Evolutionary conservation across 2,329 filamentous ascomycete genomes (phyloP).

Genomic region (Nannizzia gypsea): DNA sequence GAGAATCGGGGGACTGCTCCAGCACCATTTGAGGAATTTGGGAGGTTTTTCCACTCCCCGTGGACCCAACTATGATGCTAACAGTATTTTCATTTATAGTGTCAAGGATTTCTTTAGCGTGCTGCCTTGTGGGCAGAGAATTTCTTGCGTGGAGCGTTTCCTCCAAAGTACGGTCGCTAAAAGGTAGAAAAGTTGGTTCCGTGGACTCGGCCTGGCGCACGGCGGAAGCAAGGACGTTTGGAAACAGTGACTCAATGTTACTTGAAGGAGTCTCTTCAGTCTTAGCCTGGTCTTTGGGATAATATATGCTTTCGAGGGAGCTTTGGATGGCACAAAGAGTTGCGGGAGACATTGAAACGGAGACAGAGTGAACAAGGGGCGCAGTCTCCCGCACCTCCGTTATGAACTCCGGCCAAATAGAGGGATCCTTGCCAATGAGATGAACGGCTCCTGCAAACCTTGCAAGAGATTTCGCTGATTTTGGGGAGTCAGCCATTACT

Average conservation of each 20-base stretch:
- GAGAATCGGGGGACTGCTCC: conserved; percentile 34
- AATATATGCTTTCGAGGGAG: background rate
- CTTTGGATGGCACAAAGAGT: background rate
- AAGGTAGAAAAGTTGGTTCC: background rate
- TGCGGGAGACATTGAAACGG: background rate
- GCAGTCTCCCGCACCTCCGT: background rate
- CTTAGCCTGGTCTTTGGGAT: background rate
- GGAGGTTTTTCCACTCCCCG: conserved; percentile 38
- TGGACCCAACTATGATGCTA: conserved; percentile 37
- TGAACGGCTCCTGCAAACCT: background rate
- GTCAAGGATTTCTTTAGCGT: conserved; percentile 5
- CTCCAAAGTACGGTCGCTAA: background rate
- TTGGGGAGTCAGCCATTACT: background rate
- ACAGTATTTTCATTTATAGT: conserved; percentile 24
- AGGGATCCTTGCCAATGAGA: background rate
- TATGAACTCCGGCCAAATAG: background rate
- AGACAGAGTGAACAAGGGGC: background rate
- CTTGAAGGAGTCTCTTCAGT: background rate
- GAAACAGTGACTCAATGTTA: background rate
- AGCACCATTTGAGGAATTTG: conserved; percentile 43
- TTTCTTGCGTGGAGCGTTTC: background rate
- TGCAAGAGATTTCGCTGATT: background rate
- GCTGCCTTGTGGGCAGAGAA: background rate
- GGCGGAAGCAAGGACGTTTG: background rate
- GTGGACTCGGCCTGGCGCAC: background rate